Conservation (phyloP, 169 alveolate species). For the Hepatocystis sp. region DNA sequence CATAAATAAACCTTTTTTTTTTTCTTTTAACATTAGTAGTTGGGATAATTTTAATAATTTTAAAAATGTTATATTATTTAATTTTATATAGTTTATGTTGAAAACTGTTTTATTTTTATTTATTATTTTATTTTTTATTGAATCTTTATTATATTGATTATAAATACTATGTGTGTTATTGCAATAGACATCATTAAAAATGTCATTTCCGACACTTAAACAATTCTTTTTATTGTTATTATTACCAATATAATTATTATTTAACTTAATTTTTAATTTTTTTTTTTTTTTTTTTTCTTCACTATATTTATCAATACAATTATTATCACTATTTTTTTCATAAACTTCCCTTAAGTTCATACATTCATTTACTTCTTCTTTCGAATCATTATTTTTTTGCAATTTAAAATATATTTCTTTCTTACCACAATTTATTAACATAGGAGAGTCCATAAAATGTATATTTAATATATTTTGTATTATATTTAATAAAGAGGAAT, state of each 20-base stretch:
- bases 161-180: not conserved
- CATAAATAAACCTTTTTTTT: slow-evolving; percentile 12
- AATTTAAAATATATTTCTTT: not conserved
- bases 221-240: not conserved
- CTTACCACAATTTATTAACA: not conserved
- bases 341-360: too few species aligned
- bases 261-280: too few species aligned
- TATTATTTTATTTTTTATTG: not conserved
- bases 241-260: too few species aligned
- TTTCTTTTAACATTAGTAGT: not conserved
- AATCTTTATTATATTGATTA: not conserved
- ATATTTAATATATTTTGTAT: slow-evolving; percentile 26
- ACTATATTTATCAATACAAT: too few species aligned
- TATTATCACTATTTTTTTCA: too few species aligned
- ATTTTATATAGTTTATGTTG: not conserved
- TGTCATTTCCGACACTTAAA: not conserved
- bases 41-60: slow-evolving; percentile 26
- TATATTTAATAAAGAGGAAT: slow-evolving; percentile 25
- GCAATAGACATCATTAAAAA: not conserved
- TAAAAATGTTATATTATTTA: slow-evolving; percentile 24
- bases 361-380: not conserved
- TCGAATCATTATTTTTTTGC: not conserved
- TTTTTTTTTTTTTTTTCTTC: too few species aligned
- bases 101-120: not conserved
- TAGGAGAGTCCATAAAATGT: slow-evolving; percentile 4